Conservation (phyloP, 129 eudicot genomes). For the Artemisia argyi region DNA sequence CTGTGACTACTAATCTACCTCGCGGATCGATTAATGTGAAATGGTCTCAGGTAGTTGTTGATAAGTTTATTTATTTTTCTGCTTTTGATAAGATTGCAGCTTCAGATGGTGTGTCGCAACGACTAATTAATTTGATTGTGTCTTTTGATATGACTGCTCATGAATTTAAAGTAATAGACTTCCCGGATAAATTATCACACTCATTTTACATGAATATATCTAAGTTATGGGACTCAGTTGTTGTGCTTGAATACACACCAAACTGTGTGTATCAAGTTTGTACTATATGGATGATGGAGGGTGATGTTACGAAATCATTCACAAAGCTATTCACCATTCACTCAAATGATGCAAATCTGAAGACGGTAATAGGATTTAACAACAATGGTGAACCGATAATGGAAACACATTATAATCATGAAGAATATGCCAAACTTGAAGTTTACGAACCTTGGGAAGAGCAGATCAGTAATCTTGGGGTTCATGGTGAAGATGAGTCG, state of each 20-base stretch:
- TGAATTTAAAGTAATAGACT: not conserved
- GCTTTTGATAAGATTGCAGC: not conserved
- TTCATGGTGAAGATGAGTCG: not conserved
- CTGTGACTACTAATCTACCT: not conserved
- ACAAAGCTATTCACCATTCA: not conserved
- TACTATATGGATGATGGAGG: slow-evolving; percentile 6
- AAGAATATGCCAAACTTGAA: not conserved
- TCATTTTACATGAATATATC: not conserved
- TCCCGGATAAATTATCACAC: not conserved
- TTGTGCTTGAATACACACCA: not conserved
- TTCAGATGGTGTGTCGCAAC: not conserved
- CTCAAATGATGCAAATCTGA: not conserved
- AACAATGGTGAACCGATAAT: not conserved
- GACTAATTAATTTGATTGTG: not conserved
- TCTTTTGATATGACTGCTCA: not conserved
- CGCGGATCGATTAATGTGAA: not conserved
- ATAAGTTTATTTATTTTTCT: not conserved
- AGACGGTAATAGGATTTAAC: not conserved
- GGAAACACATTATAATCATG: not conserved
- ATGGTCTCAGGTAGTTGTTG: not conserved
- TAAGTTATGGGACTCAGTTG: slow-evolving; percentile 2
- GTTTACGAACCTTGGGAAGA: not conserved
- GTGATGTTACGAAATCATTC: not conserved
- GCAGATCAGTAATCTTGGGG: not conserved
- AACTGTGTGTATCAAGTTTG: not conserved